Evolutionary conservation across 345 rosid species (phyloP), one percentile per base, ranked within the genome.

Genomic region (Mangifera indica): DNA sequence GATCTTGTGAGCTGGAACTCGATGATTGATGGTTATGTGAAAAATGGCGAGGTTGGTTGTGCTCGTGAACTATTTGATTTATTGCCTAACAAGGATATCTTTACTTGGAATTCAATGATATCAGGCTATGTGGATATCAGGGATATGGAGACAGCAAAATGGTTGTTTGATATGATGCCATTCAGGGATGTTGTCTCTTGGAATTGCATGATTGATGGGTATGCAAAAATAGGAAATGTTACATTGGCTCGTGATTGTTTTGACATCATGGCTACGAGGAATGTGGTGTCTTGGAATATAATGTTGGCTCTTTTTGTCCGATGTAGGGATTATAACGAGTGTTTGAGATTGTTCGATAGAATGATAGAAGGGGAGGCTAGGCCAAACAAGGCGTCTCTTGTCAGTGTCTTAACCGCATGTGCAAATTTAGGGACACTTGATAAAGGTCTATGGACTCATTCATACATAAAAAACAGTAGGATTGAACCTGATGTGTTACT

Each of bases 61-160:
- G 97, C 90, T 1, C 86, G 88, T n/a, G 71, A 78, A 51, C 59
- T 88, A 63, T 91, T 91, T 37, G 85, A 84, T 66, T 81, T 72
- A 40, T 86, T 88, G 89, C 48, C 67, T 9, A 79, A 78, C 6
- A 83, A 87, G 62, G 92, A 90, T 78, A 55, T 56, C 67, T 79
- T 83, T 26, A 83, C 85, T 5, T 90, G 95, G 95, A 90, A 90
- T 78, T 78, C 88, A 15, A 80, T 90, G 85, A 76, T 89, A 49
- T 63, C 82, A 8, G 95, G 92, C 18, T 87, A 87, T 40, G 76
- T 74, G 20, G 74, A 79, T 20, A 40, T 73, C 29, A 72, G 62
- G 25, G 71, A 83, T 37, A 76, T 89, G 85, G 86, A 79, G 45
- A 61, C 54, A 2, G 89, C 91, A 3, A 60, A 81, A 34, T 74